Base-by-base conservation (phyloP, 2,329 filamentous ascomycete genomes). In the Magnaporthiopsis rhizophila region DNA sequence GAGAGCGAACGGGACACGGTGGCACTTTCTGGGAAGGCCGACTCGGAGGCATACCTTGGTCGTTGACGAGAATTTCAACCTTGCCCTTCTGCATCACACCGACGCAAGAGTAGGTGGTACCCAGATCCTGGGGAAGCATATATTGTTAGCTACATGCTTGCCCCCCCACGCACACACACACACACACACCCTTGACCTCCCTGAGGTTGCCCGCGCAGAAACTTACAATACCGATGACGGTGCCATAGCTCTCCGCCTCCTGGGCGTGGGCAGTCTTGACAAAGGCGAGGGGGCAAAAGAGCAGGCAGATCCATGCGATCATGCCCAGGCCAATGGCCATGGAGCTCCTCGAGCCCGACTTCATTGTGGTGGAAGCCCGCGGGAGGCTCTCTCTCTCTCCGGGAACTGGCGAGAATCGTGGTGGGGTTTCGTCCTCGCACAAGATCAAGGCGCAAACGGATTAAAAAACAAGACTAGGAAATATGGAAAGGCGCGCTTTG, bases 61-160 rank as follows among this genome's bases (percentile, higher is more conserved):
- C 92, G 83, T 97, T 97, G 80, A 91, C 91, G 72, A 97, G 85
- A 81, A 97, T 97, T 75, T 97, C 92, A 71, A 97, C 92, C 80
- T 94, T 95, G 77, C 92, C 92, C 77, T 92, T 90, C 77, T 93
- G 89, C 92, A 96, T 96, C 77, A 96, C 91, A 89, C 91, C 92
- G 73, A 96, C 92, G 80, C 92, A 96, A 73, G 86, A 89, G 81
- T 88, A 88, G 69, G 92, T 97, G 63, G 92, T 97, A 80, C 92
- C 92, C 75, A 97, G 80, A 88, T 96, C 83, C 82, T 85, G 67
- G 60, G 58, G n/a, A 30, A 11, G 36, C n/a, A 4, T 26, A 24
- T 36, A 58, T 18, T 65, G 28, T 61, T 24, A 59, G n/a, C 4
- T n/a, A 24, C 61, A 56, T 21, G 59, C 30, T 2, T 30, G 30